These are phyloP conservation scores for Ustilago loliicola DNA, from an alignment of 1,284 basidiomycete species.

Conservation along the genomic window DNA sequence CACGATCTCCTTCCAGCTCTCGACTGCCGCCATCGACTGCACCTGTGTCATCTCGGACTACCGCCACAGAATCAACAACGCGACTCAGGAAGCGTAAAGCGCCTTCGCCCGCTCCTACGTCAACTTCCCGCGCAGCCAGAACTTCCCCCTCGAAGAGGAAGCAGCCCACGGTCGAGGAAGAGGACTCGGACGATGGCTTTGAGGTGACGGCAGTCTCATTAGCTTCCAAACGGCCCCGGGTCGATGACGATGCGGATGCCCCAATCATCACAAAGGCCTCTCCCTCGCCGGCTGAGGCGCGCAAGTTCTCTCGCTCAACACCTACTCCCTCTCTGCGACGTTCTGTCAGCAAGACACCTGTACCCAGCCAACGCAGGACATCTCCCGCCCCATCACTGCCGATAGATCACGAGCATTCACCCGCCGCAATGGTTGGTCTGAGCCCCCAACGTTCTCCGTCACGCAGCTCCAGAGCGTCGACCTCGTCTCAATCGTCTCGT, in stretches of 20 bases:
- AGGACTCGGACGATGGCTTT: slow-evolving; percentile 35
- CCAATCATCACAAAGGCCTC: slow-evolving; percentile 9
- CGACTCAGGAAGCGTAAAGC: slow-evolving; percentile 24
- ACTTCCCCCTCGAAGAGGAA: neutral
- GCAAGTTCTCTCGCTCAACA: slow-evolving; percentile 16
- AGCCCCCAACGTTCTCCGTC: slow-evolving; percentile 11
- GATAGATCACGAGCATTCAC: neutral
- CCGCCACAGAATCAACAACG: neutral
- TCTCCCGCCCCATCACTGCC: neutral
- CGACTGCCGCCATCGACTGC: slow-evolving; percentile 20
- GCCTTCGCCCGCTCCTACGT: slow-evolving; percentile 6
- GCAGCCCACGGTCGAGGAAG: slow-evolving; percentile 4
- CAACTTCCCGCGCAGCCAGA: neutral
- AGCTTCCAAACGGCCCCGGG: slow-evolving; percentile 2
- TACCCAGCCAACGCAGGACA: neutral
- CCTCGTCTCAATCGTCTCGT: neutral
- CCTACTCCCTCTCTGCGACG: slow-evolving; percentile 5
- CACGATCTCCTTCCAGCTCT: neutral
- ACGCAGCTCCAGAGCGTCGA: slow-evolving; percentile 9
- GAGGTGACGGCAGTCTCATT: slow-evolving; percentile 12
- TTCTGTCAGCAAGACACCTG: slow-evolving; percentile 12
- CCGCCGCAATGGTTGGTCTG: neutral
- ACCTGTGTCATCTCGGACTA: neutral
- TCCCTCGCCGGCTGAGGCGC: neutral
- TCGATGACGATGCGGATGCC: neutral